phyloP scores from a whole-genome alignment of 2,329 filamentous ascomycete genomes.

The Xenosphaeropsis pyriputrescens region DNA sequence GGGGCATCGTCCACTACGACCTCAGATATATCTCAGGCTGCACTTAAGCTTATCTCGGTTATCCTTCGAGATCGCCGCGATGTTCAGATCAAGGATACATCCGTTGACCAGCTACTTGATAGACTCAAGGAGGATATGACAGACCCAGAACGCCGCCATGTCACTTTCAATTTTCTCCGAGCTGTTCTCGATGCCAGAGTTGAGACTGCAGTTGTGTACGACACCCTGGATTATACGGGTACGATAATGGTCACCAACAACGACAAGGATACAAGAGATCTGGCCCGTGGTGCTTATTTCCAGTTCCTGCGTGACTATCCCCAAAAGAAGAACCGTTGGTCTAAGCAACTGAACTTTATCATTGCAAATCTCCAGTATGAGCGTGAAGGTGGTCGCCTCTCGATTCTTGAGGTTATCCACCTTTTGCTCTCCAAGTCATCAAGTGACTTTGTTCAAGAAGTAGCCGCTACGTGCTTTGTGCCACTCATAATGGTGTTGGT shows the following conservation, averaged over 20 bases:
- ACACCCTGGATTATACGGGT: constrained; percentile 77
- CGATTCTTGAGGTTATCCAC: constrained; percentile 84
- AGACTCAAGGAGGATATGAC: constrained; percentile 81
- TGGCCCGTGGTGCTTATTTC: constrained; percentile 80
- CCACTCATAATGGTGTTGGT: constrained; percentile 73
- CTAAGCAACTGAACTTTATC: constrained; percentile 78
- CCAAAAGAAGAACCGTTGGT: constrained; percentile 77
- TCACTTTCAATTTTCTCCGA: constrained; percentile 88
- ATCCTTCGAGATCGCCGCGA: constrained; percentile 70
- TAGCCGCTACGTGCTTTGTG: constrained; percentile 69
- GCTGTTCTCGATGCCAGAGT: constrained; percentile 76
- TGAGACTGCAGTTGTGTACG: constrained; percentile 78
- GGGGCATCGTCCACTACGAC: constrained; percentile 65
- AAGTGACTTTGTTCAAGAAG: constrained; percentile 68
- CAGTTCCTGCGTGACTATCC: constrained; percentile 93
- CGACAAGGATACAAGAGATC: constrained; percentile 72
- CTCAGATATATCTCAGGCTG: constrained; percentile 73
- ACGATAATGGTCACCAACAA: constrained; percentile 94
- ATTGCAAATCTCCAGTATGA: constrained; percentile 85
- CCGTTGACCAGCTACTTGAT: constrained; percentile 68
- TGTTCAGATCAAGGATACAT: constrained; percentile 63
- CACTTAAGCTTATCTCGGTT: constrained; percentile 75
- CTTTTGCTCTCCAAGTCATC: constrained; percentile 76
- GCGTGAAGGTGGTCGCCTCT: constrained; percentile 75
- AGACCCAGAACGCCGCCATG: constrained; percentile 79